Evolutionary conservation across 306 rosid species (phyloP), one percentile per base, ranked within the genome.

Genomic region (Quercus robur): DNA sequence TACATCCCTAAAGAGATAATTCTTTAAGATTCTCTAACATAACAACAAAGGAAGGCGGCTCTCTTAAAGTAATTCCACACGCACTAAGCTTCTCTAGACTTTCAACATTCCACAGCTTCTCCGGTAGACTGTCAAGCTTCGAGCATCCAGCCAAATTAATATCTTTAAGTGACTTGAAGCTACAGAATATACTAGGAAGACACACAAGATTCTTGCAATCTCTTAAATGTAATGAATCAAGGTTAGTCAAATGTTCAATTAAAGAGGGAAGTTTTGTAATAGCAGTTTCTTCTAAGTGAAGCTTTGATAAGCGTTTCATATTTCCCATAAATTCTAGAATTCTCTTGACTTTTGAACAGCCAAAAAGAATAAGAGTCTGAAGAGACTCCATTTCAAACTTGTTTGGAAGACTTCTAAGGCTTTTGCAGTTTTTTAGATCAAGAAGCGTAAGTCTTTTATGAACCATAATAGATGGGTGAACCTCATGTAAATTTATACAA

Each of bases 271-370:
- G 52, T 46, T 46, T 11, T 0, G 14, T 11, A 46, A 46, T 46
- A 46, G 52, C 4, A 11, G 1, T 11, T 1, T 0, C 52, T 2
- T 46, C 0, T 11, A 46, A 11, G 15, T 46, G 15, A 81, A 85
- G 79, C 3, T 0, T 0, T 15, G 57, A 74, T 1, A 86, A 44
- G 30, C 13, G 20, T 20, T 66, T 11, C 87, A 77, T 86, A 73
- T 66, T 70, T 12, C 63, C 25, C 5, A 33, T 85, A 71, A 86
- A 86, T 23, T 83, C 83, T 3, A 74, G 87, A 78, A 80, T 57
- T 59, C 35, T 33, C 51, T 74, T 77, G 13, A 86, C 21, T 56
- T 56, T 59, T 15, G 58, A 80, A 21, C 85, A 86, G 10, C 89
- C 85, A 1, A 79, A 80, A 49, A 86, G 81, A 41, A 18, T 57